phyloP scores from a whole-genome alignment of 495 filamentous ascomycete genomes.

The Penicillium pulvis region DNA sequence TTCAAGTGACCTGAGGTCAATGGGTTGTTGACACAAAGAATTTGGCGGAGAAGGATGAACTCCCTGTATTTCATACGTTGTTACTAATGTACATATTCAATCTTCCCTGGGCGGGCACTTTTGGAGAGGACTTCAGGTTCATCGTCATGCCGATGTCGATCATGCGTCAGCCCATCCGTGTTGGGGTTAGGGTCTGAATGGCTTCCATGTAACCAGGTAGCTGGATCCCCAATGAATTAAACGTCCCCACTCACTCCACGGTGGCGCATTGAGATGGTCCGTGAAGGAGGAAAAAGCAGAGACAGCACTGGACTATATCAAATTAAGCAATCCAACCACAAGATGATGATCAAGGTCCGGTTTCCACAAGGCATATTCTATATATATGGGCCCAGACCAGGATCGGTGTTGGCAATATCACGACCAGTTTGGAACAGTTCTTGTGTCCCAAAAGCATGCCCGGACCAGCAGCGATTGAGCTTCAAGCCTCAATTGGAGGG shows the following conservation, averaged over 20 bases:
- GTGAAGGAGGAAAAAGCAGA: not conserved
- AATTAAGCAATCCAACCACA: not conserved
- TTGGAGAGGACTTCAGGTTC: not conserved
- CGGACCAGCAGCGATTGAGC: not conserved
- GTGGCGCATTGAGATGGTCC: conserved; percentile 16
- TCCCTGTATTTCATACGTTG: not conserved
- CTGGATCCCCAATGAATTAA: not conserved
- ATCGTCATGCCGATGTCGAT: conserved; percentile 1
- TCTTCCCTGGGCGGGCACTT: not conserved
- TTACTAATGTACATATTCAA: not conserved
- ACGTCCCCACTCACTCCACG: conserved; percentile 11
- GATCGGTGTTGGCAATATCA: not conserved
- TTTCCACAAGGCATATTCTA: not conserved
- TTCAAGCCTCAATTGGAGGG: not conserved
- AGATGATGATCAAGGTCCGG: not conserved
- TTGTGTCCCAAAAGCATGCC: not conserved
- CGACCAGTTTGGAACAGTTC: not conserved
- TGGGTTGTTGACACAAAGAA: not conserved
- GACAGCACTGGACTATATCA: not conserved
- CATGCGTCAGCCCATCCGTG: not conserved
- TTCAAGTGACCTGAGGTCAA: not conserved
- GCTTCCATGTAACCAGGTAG: not conserved
- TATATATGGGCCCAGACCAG: not conserved
- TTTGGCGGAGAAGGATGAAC: not conserved
- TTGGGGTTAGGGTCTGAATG: conserved; percentile 1